phyloP scores from a whole-genome alignment of 2,329 filamentous ascomycete species.

The Dissoconium aciculare region DNA sequence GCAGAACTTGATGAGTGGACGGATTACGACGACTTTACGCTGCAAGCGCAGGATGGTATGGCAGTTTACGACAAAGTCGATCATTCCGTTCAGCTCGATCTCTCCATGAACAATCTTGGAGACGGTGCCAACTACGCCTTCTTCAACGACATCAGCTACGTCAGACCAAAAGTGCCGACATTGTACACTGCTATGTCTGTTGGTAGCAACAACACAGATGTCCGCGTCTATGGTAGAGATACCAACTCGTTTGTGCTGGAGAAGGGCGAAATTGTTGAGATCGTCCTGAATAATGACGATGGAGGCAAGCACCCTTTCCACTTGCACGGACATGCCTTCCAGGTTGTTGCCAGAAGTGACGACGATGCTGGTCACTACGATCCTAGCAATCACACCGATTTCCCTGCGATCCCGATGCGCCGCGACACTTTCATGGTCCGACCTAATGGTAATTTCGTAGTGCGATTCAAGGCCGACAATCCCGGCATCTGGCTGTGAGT shows the following conservation, averaged over 20 bases:
- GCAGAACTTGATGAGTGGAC: conserved; percentile 46
- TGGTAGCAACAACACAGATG: conserved; percentile 32
- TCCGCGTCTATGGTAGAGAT: conserved; percentile 36
- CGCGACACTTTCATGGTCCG: conserved; percentile 41
- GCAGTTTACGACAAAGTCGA: conserved; percentile 47
- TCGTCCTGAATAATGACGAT: conserved; percentile 66
- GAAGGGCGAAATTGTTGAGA: conserved; percentile 52
- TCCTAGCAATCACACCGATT: conserved; percentile 22
- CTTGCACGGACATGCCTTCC: conserved; percentile 64
- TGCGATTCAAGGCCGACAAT: conserved; percentile 42
- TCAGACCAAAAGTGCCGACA: conserved; percentile 58
- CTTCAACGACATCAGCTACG: conserved; percentile 64
- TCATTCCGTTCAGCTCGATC: conserved; percentile 44
- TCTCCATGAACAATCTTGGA: conserved; percentile 49
- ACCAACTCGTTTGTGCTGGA: conserved; percentile 48
- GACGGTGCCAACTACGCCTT: conserved; percentile 50
- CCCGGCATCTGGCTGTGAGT: conserved; percentile 24
- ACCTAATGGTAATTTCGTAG: conserved; percentile 40
- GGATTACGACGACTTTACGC: conserved; percentile 53
- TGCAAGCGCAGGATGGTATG: conserved; percentile 54
- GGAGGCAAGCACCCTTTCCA: conserved; percentile 57
- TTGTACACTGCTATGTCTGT: conserved; percentile 61
- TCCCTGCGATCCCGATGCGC: conserved; percentile 31
- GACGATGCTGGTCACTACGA: conserved; percentile 23
- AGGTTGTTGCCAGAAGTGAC: conserved; percentile 34